These are phyloP conservation scores for Pseudonitzschia pungens DNA, from an alignment of 108 stramenopile genomes.

Conservation along the genomic window DNA sequence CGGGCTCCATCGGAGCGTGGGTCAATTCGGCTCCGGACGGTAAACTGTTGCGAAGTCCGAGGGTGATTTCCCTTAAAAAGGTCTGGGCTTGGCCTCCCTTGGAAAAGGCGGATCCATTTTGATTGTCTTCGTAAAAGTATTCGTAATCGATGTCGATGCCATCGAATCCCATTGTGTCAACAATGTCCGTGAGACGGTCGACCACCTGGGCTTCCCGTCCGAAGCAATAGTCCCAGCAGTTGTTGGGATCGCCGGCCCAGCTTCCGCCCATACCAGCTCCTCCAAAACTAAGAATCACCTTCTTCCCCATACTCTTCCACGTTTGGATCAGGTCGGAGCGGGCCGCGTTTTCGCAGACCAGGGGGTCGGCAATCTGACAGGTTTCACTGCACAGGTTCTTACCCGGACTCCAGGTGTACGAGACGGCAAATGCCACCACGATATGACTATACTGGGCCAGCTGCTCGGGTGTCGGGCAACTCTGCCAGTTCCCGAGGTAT, in stretches of 20 bases:
- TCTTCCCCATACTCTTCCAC: conserved; percentile 54
- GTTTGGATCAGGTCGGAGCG: conserved; percentile 38
- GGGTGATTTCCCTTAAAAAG: conserved; percentile 40
- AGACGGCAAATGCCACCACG: conserved; percentile 57
- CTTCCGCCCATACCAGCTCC: conserved; percentile 66
- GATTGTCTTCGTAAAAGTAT: conserved; percentile 56
- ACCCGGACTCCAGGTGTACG: conserved; percentile 37
- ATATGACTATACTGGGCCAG: conserved; percentile 56
- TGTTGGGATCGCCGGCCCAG: conserved; percentile 50
- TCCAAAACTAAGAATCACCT: conserved; percentile 65
- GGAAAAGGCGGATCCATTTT: conserved; percentile 25
- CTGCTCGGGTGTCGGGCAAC: conserved; percentile 51
- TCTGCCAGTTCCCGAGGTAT: conserved; percentile 67
- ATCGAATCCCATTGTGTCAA: conserved; percentile 44
- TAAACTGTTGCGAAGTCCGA: conserved; percentile 39
- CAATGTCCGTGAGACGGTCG: conserved; percentile 43
- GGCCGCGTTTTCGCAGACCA: conserved; percentile 45
- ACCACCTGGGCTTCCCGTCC: conserved; percentile 55
- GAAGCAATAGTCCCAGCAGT: conserved; percentile 78
- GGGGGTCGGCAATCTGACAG: conserved; percentile 40
- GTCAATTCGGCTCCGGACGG: conserved; percentile 43
- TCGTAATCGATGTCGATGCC: conserved; percentile 75
- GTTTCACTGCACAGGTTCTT: conserved; percentile 42
- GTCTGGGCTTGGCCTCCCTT: conserved; percentile 40
- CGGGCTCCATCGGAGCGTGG: conserved; percentile 67